Base-by-base conservation (phyloP, 1,139 yeast species). In the Hemisphaericaspora xylanilytica region DNA sequence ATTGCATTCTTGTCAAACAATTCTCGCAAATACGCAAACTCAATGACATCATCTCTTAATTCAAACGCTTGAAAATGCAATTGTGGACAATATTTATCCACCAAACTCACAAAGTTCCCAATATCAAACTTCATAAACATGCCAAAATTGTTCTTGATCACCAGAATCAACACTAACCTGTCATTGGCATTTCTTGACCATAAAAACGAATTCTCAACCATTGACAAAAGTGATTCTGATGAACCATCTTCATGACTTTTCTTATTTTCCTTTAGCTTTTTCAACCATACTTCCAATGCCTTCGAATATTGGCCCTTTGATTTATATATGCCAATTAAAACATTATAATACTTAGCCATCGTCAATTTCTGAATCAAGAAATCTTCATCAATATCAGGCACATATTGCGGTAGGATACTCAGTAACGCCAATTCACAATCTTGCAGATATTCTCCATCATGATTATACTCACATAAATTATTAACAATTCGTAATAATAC, bases 401-500 rank as follows among this genome's bases (percentile, higher is more conserved):
- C 78, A 54, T 80, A 82, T 3, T 70, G 63, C 0, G 90, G 75
- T 3, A 89, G 58, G 13, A 89, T 54, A 35, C 87, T 74, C 50
- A 81, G 85, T 12, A 87, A 60, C 1, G 92, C 89, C 39, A 83
- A 62, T 52, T 88, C 92, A 52, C 88, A 77, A 47, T 86, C 94
- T 31, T 67, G 73, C 35, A 66, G 69, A 28, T 69, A 51, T 2
- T 12, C 26, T 10, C 18, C 35, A 4, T 20, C 14, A 15, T 8
- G 3, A 24, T 18, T 14, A 60, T 54, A 43, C 61, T 63, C 51
- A 47, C 89, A 80, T 25, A 87, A 62, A 10, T 61, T 63, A 3
- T 68, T 63, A 17, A 85, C 62, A 4, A 84, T 64, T 6, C 60
- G 56, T 4, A 72, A 67, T 31, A 85, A 56, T 1, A 67, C 61